Evolutionary conservation across 2,329 filamentous ascomycete genomes (phyloP).

Genomic region (Zelopaecilomyces penicillatus): DNA sequence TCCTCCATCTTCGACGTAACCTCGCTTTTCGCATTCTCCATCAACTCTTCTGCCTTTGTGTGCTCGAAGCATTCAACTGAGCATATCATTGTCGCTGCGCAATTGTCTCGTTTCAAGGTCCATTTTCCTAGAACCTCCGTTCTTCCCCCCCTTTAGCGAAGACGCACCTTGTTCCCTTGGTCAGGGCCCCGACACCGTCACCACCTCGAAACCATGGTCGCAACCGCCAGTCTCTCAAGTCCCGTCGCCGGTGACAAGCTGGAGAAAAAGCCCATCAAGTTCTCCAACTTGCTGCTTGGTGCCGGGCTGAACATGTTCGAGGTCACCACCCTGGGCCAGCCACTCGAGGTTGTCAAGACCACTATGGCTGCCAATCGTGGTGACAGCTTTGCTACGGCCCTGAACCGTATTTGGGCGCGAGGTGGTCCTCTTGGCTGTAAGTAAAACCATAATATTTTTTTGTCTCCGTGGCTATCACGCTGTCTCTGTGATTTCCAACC

Average conservation of each 20-base stretch:
- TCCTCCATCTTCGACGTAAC: too few relatives aligned
- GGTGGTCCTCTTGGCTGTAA: slow-evolving; percentile 91
- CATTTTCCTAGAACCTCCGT: not conserved
- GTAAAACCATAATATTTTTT: slow-evolving; percentile 28
- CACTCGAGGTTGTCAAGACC: slow-evolving; percentile 97
- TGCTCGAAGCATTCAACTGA: too few relatives aligned
- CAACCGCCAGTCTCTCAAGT: slow-evolving; percentile 45
- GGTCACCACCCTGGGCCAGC: slow-evolving; percentile 61
- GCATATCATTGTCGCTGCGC: too few relatives aligned
- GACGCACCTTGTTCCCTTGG: slow-evolving; percentile 94
- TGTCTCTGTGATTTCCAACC: not conserved
- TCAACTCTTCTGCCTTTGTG: too few relatives aligned
- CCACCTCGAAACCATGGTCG: slow-evolving; percentile 54
- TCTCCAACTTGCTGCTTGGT: slow-evolving; percentile 94
- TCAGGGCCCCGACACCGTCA: slow-evolving; percentile 70
- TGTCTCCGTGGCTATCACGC: slow-evolving; percentile 2
- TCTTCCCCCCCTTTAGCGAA: slow-evolving; percentile 45
- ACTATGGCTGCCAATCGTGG: slow-evolving; percentile 97
- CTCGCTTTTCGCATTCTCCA: too few relatives aligned
- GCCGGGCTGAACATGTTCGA: slow-evolving; percentile 95
- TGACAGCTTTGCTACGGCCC: slow-evolving; percentile 75
- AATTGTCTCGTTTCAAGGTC: not conserved
- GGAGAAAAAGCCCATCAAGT: slow-evolving; percentile 99
- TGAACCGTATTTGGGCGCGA: slow-evolving; percentile 84
- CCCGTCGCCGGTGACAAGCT: slow-evolving; percentile 45